Evolutionary conservation across 2,329 filamentous ascomycete genomes (phyloP).

Genomic region (Aspergillus awamori): DNA sequence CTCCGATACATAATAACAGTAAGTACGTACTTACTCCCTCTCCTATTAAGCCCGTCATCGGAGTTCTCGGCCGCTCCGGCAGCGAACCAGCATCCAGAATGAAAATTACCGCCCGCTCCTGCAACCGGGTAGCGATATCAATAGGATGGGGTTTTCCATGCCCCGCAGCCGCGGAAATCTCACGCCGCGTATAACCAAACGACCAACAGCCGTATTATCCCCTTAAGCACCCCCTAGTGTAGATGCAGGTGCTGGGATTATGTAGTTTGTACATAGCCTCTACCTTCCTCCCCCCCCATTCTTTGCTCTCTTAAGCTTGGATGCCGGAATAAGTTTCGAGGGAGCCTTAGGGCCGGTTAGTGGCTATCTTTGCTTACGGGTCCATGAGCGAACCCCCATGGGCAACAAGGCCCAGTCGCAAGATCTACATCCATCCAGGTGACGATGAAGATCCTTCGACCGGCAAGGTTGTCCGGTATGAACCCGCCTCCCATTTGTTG

Average conservation of each 20-base stretch:
- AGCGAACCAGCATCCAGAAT: constrained; percentile 21
- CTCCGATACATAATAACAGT: not conserved
- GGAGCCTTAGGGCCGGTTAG: not conserved
- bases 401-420: constrained; percentile 5
- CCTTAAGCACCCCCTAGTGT: not conserved
- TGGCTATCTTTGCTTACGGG: not conserved
- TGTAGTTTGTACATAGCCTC: not conserved
- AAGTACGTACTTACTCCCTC: not conserved
- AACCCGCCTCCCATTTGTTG: constrained; percentile 10
- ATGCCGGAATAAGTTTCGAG: not conserved
- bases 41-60: constrained; percentile 12
- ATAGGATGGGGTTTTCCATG: not conserved
- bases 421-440: constrained; percentile 19
- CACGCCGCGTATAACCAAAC: not conserved
- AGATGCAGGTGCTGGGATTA: constrained; percentile 14
- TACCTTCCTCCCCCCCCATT: too few species aligned
- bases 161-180: not conserved
- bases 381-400: not conserved
- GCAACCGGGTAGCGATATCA: not conserved
- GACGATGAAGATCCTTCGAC: constrained; percentile 15
- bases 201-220: not conserved
- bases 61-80: constrained; percentile 21
- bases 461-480: constrained; percentile 10
- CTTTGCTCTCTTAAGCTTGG: not conserved
- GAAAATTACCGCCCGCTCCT: constrained; percentile 17